Evolutionary conservation across 2,329 filamentous ascomycete species (phyloP).

Genomic region (Aspergillus brunneoviolaceus): DNA sequence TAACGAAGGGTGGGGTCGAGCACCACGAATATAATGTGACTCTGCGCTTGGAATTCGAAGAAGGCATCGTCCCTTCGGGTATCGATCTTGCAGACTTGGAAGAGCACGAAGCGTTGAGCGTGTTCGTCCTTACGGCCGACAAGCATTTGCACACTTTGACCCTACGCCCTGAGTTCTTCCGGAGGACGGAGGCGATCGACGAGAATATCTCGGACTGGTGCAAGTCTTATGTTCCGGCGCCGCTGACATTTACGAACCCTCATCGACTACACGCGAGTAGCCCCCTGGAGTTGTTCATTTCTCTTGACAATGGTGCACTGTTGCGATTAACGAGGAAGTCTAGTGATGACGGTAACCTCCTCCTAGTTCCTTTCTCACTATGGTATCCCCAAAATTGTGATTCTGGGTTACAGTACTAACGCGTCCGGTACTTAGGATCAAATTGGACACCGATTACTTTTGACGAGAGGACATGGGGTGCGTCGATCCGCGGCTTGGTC

Average conservation of each 20-base stretch:
- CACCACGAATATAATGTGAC: conserved; percentile 68
- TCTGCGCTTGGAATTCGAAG: conserved; percentile 74
- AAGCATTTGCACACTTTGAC: conserved; percentile 80
- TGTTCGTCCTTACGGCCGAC: conserved; percentile 76
- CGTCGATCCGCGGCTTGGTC: conserved; percentile 49
- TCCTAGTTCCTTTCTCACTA: not conserved
- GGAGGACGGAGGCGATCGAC: conserved; percentile 67
- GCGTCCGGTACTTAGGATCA: conserved; percentile 29
- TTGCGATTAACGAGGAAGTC: conserved; percentile 67
- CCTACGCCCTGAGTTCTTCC: conserved; percentile 80
- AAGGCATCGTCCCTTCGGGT: conserved; percentile 71
- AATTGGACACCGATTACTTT: conserved; percentile 49
- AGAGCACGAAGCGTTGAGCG: conserved; percentile 72
- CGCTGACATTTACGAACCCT: conserved; percentile 73
- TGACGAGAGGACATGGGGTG: conserved; percentile 50
- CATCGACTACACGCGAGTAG: conserved; percentile 77
- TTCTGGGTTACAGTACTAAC: conserved; percentile 8
- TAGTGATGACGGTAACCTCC: conserved; percentile 49
- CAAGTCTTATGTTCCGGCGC: conserved; percentile 70
- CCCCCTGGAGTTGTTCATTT: conserved; percentile 72
- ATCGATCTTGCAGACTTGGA: conserved; percentile 78
- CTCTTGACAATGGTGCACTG: conserved; percentile 52
- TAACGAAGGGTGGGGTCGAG: conserved; percentile 66
- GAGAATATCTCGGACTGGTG: conserved; percentile 73
- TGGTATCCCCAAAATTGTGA: conserved; percentile 13